A percentile compares a stretch with the other conserved stretches of the same genome.
phyloP scores from a whole-genome alignment of 2,329 filamentous ascomycete genomes.

The Aspergillus cejpii region DNA sequence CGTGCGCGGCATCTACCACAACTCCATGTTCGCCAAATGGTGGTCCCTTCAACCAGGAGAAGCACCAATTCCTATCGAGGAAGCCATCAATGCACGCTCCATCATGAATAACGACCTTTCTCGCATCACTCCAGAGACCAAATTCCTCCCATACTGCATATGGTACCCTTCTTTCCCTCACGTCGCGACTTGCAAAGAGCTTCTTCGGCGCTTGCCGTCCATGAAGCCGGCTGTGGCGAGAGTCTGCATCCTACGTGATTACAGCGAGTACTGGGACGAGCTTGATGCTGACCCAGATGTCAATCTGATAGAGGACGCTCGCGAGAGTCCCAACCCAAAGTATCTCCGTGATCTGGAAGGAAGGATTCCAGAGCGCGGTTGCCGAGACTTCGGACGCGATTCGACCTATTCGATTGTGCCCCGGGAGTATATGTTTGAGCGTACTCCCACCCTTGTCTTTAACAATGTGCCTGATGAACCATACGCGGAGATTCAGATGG shows the following conservation, averaged over 20 bases:
- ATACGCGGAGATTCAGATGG: background rate
- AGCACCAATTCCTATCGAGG: background rate
- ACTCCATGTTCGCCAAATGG: slow-evolving; percentile 4
- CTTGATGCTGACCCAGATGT: background rate
- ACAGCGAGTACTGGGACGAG: background rate
- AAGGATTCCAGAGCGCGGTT: background rate
- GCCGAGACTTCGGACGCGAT: background rate
- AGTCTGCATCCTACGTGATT: background rate
- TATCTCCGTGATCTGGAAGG: background rate
- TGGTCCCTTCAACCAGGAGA: background rate
- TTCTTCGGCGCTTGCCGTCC: background rate
- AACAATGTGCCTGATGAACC: background rate
- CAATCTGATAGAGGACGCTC: background rate
- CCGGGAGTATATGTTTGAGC: background rate
- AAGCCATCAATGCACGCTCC: background rate
- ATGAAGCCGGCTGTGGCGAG: background rate
- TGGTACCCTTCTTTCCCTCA: slow-evolving; percentile 1
- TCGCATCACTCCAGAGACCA: background rate
- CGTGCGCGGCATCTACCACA: slow-evolving; percentile 2
- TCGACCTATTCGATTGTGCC: too few relatives aligned
- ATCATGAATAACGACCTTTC: slow-evolving; percentile 2
- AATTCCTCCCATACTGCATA: background rate
- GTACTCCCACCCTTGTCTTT: background rate
- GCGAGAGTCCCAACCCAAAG: background rate
- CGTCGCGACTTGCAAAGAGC: background rate